Percentiles rank a stretch among this genome's conserved stretches.
Evolutionary conservation across 2,329 filamentous ascomycete species (phyloP).

Genomic region (Alternaria atra): DNA sequence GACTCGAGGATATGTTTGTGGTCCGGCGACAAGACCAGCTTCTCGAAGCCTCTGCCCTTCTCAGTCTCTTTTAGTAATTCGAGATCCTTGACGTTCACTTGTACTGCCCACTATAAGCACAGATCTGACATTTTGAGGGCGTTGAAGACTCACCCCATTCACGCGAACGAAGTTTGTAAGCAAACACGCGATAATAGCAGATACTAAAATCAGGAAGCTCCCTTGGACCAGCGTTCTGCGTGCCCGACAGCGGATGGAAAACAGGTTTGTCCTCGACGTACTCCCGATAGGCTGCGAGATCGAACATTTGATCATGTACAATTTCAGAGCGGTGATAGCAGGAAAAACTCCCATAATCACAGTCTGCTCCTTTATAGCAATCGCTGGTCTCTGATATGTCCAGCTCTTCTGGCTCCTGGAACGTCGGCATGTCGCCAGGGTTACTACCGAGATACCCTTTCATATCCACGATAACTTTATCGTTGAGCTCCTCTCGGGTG

Average conservation of each 20-base stretch:
- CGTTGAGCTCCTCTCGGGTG: background rate
- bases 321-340: background rate
- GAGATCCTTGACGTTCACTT: background rate
- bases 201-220: background rate
- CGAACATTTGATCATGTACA: background rate
- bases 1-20: background rate
- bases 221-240: background rate
- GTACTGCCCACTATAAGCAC: background rate
- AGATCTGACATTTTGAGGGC: background rate
- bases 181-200: background rate
- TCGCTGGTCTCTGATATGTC: background rate
- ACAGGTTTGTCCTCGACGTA: background rate
- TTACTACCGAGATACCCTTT: background rate
- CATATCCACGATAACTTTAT: background rate
- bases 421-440: background rate
- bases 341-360: accelerated
- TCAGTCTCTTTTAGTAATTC: accelerated
- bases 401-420: background rate
- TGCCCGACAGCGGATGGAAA: background rate
- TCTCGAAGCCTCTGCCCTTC: background rate
- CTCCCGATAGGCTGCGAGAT: background rate
- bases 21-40: background rate
- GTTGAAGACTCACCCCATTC: background rate
- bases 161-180: background rate
- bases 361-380: accelerated